Evolutionary conservation across 257 asterid species (phyloP).

Genomic region (Capsicum pubescens): DNA sequence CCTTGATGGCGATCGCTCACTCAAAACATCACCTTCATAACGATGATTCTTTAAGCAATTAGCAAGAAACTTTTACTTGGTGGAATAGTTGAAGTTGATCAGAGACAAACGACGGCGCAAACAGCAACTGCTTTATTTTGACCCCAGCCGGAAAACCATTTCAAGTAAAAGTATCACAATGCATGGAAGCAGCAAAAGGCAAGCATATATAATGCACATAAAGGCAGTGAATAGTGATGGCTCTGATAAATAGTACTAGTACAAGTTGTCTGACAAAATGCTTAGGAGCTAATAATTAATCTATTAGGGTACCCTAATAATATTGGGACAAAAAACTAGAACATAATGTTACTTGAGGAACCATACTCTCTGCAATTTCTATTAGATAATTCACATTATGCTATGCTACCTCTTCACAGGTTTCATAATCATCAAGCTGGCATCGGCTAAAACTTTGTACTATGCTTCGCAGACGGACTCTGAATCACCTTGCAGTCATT

Average conservation of each 20-base stretch:
- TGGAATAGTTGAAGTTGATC: background rate
- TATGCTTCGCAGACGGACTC: background rate
- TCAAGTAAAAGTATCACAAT: background rate
- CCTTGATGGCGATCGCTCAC: too few relatives aligned
- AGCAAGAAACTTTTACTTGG: background rate
- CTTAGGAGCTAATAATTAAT: background rate
- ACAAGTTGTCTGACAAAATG: background rate
- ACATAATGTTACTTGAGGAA: background rate
- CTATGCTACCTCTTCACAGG: slow-evolving; percentile 20
- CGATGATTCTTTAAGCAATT: background rate
- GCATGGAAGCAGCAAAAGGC: background rate
- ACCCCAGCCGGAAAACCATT: background rate
- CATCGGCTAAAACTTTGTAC: background rate
- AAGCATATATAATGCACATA: background rate
- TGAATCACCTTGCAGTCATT: background rate
- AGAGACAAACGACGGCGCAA: background rate
- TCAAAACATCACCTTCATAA: too few relatives aligned
- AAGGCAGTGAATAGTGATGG: background rate
- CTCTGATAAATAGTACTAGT: background rate
- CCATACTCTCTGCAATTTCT: background rate
- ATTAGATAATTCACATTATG: background rate
- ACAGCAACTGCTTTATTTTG: background rate
- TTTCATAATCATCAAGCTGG: slow-evolving; percentile 1
- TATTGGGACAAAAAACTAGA: background rate
- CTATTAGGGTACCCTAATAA: background rate